Evolutionary conservation across 768 basidiomycete species (phyloP).

Genomic region (Mycena capillaripes): DNA sequence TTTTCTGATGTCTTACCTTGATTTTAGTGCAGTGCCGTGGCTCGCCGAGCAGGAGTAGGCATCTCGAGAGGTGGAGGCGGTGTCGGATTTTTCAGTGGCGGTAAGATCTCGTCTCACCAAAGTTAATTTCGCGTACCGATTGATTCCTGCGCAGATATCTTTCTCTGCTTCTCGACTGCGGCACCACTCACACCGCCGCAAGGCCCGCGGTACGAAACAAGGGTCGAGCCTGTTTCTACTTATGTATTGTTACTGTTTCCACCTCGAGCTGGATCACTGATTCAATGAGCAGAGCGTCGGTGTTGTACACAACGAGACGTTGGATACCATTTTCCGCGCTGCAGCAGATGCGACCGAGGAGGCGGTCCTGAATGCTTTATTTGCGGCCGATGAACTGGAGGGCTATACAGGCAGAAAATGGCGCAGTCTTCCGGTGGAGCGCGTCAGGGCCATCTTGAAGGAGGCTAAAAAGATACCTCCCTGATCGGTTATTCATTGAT

Average conservation of each 20-base stretch:
- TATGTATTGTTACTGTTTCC: constrained; percentile 14
- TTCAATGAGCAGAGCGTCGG: constrained; percentile 21
- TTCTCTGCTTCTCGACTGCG: constrained; percentile 37
- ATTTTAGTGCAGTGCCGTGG: constrained; percentile 35
- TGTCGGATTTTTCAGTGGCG: constrained; percentile 31
- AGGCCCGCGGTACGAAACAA: neutral
- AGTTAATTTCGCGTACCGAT: neutral
- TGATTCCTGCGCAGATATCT: constrained; percentile 20
- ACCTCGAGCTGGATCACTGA: no score
- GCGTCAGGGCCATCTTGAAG: constrained; percentile 49
- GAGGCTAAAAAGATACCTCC: constrained; percentile 49
- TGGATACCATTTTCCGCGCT: constrained; percentile 65
- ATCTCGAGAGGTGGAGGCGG: constrained; percentile 35
- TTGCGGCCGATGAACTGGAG: constrained; percentile 35
- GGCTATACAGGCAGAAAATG: constrained; percentile 52
- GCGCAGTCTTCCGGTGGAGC: constrained; percentile 60
- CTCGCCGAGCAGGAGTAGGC: constrained; percentile 35
- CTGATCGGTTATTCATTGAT: neutral
- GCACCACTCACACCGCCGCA: constrained; percentile 30
- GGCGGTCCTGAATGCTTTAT: constrained; percentile 33
- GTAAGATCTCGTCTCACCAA: neutral
- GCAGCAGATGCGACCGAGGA: constrained; percentile 45
- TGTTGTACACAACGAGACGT: constrained; percentile 59
- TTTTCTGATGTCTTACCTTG: neutral
- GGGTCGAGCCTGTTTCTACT: constrained; percentile 26